Evolutionary conservation across 148 eudicot species (phyloP).

Genomic region (Amaranthus cruentus): DNA sequence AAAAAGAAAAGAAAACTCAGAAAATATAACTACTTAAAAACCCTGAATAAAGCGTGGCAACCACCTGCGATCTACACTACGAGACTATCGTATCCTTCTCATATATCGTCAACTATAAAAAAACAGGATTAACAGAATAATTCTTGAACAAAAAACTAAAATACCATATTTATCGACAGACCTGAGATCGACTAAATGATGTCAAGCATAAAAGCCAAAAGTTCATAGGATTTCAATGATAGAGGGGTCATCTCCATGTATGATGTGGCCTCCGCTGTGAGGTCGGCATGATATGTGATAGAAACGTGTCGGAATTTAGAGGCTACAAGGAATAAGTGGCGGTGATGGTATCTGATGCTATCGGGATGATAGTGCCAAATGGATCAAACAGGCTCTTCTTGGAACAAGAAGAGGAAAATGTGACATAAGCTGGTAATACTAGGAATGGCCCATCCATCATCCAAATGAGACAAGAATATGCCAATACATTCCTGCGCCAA

Average conservation of each 20-base stretch:
- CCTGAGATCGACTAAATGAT: slow-evolving; percentile 61
- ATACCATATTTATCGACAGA: slow-evolving; percentile 60
- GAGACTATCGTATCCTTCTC: slow-evolving; percentile 11
- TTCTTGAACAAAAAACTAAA: not conserved
- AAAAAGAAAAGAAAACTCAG: slow-evolving; percentile 12
- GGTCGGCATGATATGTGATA: slow-evolving; percentile 38
- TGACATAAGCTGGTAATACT: slow-evolving; percentile 46
- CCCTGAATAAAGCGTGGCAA: slow-evolving; percentile 7
- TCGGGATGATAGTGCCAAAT: slow-evolving; percentile 40
- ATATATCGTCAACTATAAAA: slow-evolving; percentile 5
- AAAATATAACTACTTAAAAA: not conserved
- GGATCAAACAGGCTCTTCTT: slow-evolving; percentile 59
- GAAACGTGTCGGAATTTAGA: slow-evolving; percentile 47
- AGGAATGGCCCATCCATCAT: slow-evolving; percentile 53
- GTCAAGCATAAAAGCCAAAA: slow-evolving; percentile 75
- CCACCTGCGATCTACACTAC: slow-evolving; percentile 13
- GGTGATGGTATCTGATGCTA: slow-evolving; percentile 54
- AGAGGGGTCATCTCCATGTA: slow-evolving; percentile 50
- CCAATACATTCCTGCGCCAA: slow-evolving; percentile 81
- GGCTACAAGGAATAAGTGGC: slow-evolving; percentile 51
- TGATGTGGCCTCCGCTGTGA: slow-evolving; percentile 51
- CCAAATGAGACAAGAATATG: slow-evolving; percentile 38
- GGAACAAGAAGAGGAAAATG: slow-evolving; percentile 54
- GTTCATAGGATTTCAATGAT: slow-evolving; percentile 57
- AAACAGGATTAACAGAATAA: not conserved